Evolutionary conservation across 768 basidiomycete genomes (phyloP).

Genomic region (Neoboletus brunneissimus): DNA sequence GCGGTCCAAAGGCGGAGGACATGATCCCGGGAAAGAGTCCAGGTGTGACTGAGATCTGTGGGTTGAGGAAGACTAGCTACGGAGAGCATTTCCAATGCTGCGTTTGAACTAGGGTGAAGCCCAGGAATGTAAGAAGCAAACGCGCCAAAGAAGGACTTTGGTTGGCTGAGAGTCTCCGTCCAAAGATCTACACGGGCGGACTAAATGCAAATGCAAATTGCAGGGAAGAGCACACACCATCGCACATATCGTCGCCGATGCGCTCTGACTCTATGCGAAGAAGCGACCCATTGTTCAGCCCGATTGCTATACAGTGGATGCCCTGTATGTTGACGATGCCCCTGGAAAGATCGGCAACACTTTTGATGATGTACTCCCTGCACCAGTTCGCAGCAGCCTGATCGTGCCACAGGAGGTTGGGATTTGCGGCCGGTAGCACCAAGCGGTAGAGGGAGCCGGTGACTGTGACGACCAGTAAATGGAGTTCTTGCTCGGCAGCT

Average conservation of each 20-base stretch:
- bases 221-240: conserved; percentile 47
- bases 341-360: conserved; percentile 40
- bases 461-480: conserved; percentile 66
- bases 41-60: conserved; percentile 69
- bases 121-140: conserved; percentile 64
- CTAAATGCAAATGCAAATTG: conserved; percentile 6
- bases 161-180: conserved; percentile 63
- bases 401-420: conserved; percentile 56
- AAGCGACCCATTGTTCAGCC: conserved; percentile 57
- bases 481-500: conserved; percentile 46
- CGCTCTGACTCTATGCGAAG: conserved; percentile 68
- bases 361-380: conserved; percentile 66
- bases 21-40: conserved; percentile 86
- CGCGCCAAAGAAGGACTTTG: conserved; percentile 63
- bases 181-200: conserved; percentile 54
- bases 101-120: conserved; percentile 43
- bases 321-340: conserved; percentile 66
- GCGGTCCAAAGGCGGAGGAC: conserved; percentile 84
- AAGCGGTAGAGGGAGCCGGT: conserved; percentile 73
- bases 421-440: conserved; percentile 56
- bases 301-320: conserved; percentile 61
- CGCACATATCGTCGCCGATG: conserved; percentile 48
- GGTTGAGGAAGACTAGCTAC: conserved; percentile 73
- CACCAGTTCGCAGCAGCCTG: conserved; percentile 54
- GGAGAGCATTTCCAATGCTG: conserved; percentile 63